These are phyloP conservation scores for Gillenia trifoliata DNA, from an alignment of 306 rosid genomes.

Conservation along the genomic window DNA sequence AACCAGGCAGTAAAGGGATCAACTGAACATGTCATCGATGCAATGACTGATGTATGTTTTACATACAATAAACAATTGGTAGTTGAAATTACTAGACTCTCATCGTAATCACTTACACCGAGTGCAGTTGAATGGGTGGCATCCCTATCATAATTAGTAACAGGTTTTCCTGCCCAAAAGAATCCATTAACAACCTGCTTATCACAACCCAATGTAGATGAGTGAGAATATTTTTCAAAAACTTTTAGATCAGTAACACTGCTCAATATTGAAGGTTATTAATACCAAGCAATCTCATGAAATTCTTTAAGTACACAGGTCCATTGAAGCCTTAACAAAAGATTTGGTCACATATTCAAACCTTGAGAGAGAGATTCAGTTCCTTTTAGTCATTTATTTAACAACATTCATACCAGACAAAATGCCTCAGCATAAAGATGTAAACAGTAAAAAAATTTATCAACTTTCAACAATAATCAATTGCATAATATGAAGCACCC, in stretches of 20 bases:
- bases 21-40: slow-evolving; percentile 10
- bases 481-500: neutral
- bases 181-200: slow-evolving; percentile 94
- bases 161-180: slow-evolving; percentile 92
- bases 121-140: slow-evolving; percentile 74
- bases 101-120: slow-evolving; percentile 64
- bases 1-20: neutral
- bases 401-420: neutral
- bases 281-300: neutral
- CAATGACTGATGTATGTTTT: slow-evolving; percentile 1
- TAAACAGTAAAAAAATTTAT: neutral
- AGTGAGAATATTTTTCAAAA: neutral
- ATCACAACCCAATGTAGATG: slow-evolving; percentile 16
- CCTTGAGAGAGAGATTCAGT: neutral
- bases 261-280: neutral
- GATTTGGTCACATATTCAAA: neutral
- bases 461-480: neutral
- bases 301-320: neutral
- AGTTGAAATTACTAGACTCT: slow-evolving; percentile 8
- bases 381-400: neutral
- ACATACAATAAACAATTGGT: slow-evolving; percentile 4
- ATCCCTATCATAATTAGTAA: slow-evolving; percentile 52
- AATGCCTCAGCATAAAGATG: too few relatives aligned
- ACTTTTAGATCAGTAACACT: neutral
- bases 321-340: neutral